Evolutionary conservation across 805 yeast species (phyloP).

Genomic region (Danielia oregonensis): DNA sequence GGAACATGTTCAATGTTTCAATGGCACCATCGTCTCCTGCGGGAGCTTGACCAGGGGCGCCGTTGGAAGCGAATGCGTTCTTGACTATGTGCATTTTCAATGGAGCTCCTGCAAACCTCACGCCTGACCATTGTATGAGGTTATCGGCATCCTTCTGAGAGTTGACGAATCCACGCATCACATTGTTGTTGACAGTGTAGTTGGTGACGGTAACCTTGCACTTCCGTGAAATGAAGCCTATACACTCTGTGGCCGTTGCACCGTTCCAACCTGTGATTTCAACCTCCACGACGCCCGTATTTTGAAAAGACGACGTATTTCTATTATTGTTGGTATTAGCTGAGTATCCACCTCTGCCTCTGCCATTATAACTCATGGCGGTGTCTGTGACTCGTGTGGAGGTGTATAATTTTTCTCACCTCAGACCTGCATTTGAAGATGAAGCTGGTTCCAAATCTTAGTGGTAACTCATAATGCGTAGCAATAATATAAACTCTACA

Average conservation of each 20-base stretch:
- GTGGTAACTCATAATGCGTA: too few relatives aligned
- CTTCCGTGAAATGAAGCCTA: conserved; percentile 67
- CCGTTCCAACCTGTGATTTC: conserved; percentile 67
- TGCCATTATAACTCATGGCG: conserved; percentile 8
- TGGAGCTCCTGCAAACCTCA: conserved; percentile 71
- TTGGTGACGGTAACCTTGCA: conserved; percentile 53
- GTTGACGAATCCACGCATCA: conserved; percentile 57
- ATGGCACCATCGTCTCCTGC: conserved; percentile 43
- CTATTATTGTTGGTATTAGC: conserved; percentile 3
- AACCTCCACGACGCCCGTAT: conserved; percentile 7
- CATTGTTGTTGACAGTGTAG: conserved; percentile 47
- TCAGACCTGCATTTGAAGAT: too few relatives aligned
- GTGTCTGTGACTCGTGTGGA: not conserved
- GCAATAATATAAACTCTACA: too few relatives aligned
- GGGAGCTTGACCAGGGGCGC: conserved; percentile 10
- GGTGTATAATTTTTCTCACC: too few relatives aligned
- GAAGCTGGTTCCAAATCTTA: too few relatives aligned
- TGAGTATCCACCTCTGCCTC: conserved; percentile 15
- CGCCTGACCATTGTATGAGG: conserved; percentile 65
- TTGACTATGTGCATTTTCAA: conserved; percentile 56
- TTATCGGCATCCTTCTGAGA: conserved; percentile 53
- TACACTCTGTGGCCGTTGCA: conserved; percentile 64
- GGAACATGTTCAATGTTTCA: conserved; percentile 55
- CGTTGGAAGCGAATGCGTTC: conserved; percentile 11
- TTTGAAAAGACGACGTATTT: too few relatives aligned